These are phyloP conservation scores for Leptographium galeiforme DNA, from an alignment of 2,329 filamentous ascomycete species.

Conservation along the genomic window DNA sequence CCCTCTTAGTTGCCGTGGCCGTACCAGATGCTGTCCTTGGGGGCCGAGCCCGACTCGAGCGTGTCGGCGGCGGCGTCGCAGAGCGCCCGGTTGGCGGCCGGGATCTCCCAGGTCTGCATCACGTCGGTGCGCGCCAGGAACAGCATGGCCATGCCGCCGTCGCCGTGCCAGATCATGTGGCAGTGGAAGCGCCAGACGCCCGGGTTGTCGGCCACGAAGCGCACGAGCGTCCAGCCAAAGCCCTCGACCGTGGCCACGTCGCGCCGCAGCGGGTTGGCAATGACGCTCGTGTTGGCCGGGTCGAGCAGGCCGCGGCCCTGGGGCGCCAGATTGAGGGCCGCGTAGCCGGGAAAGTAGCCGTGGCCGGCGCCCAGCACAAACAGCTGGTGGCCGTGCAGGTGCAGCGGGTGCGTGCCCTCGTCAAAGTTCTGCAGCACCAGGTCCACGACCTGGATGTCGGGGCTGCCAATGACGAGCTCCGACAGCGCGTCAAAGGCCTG, in stretches of 20 bases:
- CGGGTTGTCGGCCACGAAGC: conserved; percentile 36
- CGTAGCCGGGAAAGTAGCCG: conserved; percentile 38
- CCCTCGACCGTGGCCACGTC: conserved; percentile 31
- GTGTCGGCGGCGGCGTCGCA: conserved; percentile 29
- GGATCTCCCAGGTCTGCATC: conserved; percentile 27
- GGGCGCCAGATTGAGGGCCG: conserved; percentile 18
- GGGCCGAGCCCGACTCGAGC: conserved; percentile 32
- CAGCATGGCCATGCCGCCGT: conserved; percentile 25
- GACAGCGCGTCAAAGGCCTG: conserved; percentile 27
- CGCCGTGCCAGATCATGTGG: conserved; percentile 25
- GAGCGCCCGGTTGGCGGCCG: conserved; percentile 28
- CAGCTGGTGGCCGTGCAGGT: conserved; percentile 22
- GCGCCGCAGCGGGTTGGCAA: conserved; percentile 30
- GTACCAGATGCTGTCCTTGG: conserved; percentile 25
- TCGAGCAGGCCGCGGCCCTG: conserved; percentile 21
- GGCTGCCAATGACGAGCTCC: conserved; percentile 50
- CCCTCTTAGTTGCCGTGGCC: not conserved
- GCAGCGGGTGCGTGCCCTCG: conserved; percentile 14
- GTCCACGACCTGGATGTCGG: conserved; percentile 49
- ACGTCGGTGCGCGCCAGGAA: conserved; percentile 31
- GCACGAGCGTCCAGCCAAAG: conserved; percentile 34
- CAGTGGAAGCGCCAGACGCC: conserved; percentile 29
- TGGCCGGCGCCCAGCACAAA: conserved; percentile 48
- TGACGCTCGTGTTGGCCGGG: conserved; percentile 18
- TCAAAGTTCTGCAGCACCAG: conserved; percentile 38